Conservation (phyloP, 371 early-diverging fungal species). For the Capillidium heterosporum region DNA sequence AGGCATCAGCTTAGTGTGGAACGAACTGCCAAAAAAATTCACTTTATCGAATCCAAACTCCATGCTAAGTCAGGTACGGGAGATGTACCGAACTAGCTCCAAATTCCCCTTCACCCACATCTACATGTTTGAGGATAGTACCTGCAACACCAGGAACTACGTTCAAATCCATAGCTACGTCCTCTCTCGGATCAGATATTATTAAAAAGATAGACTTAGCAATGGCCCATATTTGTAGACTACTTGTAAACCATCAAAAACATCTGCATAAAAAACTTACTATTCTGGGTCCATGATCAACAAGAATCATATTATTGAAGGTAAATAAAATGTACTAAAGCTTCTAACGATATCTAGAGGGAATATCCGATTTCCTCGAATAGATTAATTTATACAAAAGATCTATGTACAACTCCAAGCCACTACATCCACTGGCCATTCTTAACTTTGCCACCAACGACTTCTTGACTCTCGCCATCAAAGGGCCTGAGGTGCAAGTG, state of each 20-base stretch:
- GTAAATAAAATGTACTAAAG: no score
- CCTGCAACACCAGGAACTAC: slow-evolving; percentile 5
- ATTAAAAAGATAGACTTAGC: slow-evolving; percentile 12
- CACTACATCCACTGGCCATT: neutral
- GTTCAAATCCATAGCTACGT: neutral
- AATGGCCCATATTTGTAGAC: slow-evolving; percentile 15
- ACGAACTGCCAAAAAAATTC: neutral
- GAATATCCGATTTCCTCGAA: neutral
- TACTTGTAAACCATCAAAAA: neutral
- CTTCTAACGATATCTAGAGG: neutral
- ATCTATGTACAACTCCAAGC: neutral
- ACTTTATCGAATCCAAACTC: neutral
- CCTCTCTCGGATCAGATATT: neutral
- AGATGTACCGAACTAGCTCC: no score
- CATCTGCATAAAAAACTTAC: neutral
- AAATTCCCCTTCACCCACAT: neutral
- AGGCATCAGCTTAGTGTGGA: neutral
- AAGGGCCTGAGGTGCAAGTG: neutral
- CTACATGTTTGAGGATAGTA: slow-evolving; percentile 5
- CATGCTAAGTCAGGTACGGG: neutral
- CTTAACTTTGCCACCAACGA: neutral
- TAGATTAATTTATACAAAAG: neutral
- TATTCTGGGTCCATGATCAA: neutral
- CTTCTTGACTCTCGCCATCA: neutral
- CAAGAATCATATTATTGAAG: neutral